A percentile compares a stretch with the other conserved stretches of the same genome.
phyloP scores from a whole-genome alignment of 1,284 basidiomycete species.

The Coniferiporia weirii region DNA sequence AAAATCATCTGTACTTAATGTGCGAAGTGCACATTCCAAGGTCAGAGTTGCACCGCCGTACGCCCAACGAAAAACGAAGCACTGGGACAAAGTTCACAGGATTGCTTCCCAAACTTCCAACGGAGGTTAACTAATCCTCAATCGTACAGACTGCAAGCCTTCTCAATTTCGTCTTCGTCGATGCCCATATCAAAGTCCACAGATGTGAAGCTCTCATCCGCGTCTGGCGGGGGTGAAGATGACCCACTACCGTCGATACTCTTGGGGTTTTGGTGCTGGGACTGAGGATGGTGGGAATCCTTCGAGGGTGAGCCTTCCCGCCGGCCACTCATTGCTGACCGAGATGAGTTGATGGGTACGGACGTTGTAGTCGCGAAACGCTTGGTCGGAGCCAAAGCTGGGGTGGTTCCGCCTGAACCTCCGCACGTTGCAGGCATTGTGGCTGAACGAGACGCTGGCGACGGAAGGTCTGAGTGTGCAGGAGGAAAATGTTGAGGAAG shows the following conservation, averaged over 20 bases:
- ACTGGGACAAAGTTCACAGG: too few species aligned
- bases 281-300: not conserved
- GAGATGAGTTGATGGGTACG: not conserved
- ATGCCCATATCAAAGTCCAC: conserved; percentile 17
- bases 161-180: conserved; percentile 16
- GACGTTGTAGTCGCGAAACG: not conserved
- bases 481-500: not conserved
- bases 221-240: conserved; percentile 6
- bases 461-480: not conserved
- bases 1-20: not conserved
- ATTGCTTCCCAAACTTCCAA: not conserved
- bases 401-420: not conserved
- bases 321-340: not conserved
- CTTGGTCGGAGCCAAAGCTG: not conserved
- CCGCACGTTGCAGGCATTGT: not conserved
- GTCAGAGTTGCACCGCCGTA: too few species aligned
- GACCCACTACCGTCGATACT: not conserved
- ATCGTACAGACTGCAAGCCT: conserved; percentile 14
- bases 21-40: too few species aligned
- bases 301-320: not conserved
- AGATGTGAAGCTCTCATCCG: conserved; percentile 12
- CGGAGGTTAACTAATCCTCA: not conserved
- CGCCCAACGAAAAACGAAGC: too few species aligned
- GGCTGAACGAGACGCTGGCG: not conserved
- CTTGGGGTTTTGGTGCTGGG: not conserved